Conservation (phyloP, 331 rosid species). For the Arachis monticola region DNA sequence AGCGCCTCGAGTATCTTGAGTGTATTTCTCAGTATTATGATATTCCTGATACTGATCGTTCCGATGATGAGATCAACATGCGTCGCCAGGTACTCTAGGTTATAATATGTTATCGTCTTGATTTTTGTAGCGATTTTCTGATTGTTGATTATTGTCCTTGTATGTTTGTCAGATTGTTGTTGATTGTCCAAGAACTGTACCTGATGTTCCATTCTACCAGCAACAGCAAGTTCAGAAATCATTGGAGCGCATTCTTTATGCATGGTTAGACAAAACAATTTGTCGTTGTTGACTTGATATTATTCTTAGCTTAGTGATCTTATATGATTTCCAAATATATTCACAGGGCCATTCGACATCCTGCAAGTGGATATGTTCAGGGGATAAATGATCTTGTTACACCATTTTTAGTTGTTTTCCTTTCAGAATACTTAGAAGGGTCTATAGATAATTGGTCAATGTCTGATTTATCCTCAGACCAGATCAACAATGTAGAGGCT, state of each 20-base stretch:
- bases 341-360: conserved; percentile 94
- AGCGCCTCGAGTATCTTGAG: conserved; percentile 85
- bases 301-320: conserved; percentile 15
- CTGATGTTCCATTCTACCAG: conserved; percentile 85
- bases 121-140: neutral
- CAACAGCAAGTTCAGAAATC: conserved; percentile 85
- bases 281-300: neutral
- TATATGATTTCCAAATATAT: conserved; percentile 39
- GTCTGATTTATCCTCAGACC: conserved; percentile 67
- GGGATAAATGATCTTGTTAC: conserved; percentile 93
- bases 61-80: conserved; percentile 92
- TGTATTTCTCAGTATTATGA: conserved; percentile 79
- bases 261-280: conserved; percentile 53
- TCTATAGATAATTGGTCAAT: conserved; percentile 73
- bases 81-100: conserved; percentile 73
- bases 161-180: conserved; percentile 63
- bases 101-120: conserved; percentile 7
- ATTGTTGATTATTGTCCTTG: conserved; percentile 25
- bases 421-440: conserved; percentile 79
- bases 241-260: conserved; percentile 84
- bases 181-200: conserved; percentile 94
- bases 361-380: conserved; percentile 96
- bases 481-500: conserved; percentile 69
- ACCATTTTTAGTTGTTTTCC: conserved; percentile 83
- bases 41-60: conserved; percentile 74